Evolutionary conservation across 768 basidiomycete species (phyloP).

Genomic region (Amanita muscaria): DNA sequence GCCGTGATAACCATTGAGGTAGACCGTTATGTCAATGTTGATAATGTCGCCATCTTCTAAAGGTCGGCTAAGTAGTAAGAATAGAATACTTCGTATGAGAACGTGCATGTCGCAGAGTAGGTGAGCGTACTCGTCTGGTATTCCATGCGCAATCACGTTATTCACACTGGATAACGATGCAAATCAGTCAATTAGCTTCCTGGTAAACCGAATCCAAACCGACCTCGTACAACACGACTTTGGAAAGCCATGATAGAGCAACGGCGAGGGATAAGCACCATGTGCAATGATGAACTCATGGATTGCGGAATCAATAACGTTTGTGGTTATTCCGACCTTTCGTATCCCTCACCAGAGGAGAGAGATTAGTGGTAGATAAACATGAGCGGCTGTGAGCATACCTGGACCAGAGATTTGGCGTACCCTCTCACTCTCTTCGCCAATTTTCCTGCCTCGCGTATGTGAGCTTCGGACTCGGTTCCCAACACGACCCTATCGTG

Average conservation of each 20-base stretch:
- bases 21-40: constrained; percentile 85
- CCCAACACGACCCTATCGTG: constrained; percentile 35
- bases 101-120: not conserved
- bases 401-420: constrained; percentile 44
- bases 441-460: constrained; percentile 47
- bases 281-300: constrained; percentile 62
- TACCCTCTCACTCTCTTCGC: constrained; percentile 50
- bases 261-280: constrained; percentile 81
- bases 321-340: no score
- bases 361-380: no score
- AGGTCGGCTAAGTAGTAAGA: constrained; percentile 44
- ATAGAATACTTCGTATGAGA: no score
- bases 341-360: no score
- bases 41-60: constrained; percentile 80
- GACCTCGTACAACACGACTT: constrained; percentile 69
- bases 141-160: constrained; percentile 81
- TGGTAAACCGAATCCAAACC: not conserved
- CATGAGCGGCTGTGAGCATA: constrained; percentile 20
- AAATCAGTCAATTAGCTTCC: constrained; percentile 27
- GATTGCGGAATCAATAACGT: constrained; percentile 42
- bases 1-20: constrained; percentile 77
- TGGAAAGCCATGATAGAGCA: constrained; percentile 69
- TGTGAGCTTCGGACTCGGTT: constrained; percentile 38
- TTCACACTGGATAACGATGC: constrained; percentile 64
- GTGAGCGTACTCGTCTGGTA: constrained; percentile 84